phyloP scores from a whole-genome alignment of 495 filamentous ascomycete species.

The Penicillium lagena region DNA sequence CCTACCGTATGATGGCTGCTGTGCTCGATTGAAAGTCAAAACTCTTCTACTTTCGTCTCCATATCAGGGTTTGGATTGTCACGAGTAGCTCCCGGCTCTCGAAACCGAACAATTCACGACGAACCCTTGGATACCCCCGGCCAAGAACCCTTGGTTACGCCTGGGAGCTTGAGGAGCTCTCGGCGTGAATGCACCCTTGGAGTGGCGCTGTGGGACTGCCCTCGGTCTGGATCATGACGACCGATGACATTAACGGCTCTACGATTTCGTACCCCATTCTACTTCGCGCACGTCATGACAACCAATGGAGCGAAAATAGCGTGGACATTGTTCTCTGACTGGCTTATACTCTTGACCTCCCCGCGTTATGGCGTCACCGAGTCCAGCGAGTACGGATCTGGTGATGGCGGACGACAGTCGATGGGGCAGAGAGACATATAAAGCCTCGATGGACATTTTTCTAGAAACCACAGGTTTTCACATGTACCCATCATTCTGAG shows the following conservation, averaged over 20 bases:
- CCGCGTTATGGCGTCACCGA: slow-evolving; percentile 17
- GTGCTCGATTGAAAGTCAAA: too few relatives aligned
- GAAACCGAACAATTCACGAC: too few relatives aligned
- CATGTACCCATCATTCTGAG: too few relatives aligned
- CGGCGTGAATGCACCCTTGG: too few relatives aligned
- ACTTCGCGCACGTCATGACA: slow-evolving; percentile 18
- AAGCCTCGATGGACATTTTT: background rate
- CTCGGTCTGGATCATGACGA: slow-evolving; percentile 11
- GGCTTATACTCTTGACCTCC: background rate
- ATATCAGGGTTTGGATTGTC: too few relatives aligned
- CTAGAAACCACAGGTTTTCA: too few relatives aligned
- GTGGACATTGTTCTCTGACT: background rate
- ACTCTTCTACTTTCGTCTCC: too few relatives aligned
- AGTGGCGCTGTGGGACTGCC: slow-evolving; percentile 4
- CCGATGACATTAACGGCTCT: slow-evolving; percentile 10
- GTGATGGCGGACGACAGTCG: background rate
- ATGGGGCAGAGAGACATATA: background rate
- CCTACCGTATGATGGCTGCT: too few relatives aligned
- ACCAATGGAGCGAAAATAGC: background rate
- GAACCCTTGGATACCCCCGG: too few relatives aligned
- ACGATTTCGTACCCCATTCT: background rate
- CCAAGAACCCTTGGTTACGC: too few relatives aligned
- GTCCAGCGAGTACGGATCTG: background rate
- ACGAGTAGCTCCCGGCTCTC: too few relatives aligned
- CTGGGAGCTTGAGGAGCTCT: too few relatives aligned